Evolutionary conservation across 179 eudicot species (phyloP).

Genomic region (Pouteria campechiana): DNA sequence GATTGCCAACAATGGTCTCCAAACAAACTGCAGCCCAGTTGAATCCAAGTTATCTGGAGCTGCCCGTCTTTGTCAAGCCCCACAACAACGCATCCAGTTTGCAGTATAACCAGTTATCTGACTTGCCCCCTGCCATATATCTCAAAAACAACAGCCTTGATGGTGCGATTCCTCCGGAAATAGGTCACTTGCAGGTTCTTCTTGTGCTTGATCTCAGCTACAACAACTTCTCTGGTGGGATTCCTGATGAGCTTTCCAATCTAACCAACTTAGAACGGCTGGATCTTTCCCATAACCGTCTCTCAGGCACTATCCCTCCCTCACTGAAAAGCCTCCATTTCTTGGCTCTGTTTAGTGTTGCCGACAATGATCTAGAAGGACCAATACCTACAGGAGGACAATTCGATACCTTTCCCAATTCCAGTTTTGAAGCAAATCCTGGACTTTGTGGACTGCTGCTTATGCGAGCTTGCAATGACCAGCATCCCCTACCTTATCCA

Average conservation of each 20-base stretch:
- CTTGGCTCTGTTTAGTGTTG: slow-evolving; percentile 65
- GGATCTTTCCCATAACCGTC: slow-evolving; percentile 53
- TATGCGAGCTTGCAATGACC: slow-evolving; percentile 25
- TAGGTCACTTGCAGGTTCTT: slow-evolving; percentile 51
- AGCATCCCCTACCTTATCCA: slow-evolving; percentile 3
- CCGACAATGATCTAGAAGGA: slow-evolving; percentile 73
- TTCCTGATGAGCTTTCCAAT: slow-evolving; percentile 58
- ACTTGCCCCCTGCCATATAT: slow-evolving; percentile 71
- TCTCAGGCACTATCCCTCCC: slow-evolving; percentile 65
- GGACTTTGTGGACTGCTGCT: slow-evolving; percentile 44
- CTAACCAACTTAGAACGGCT: slow-evolving; percentile 62
- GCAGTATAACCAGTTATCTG: slow-evolving; percentile 78
- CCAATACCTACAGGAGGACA: slow-evolving; percentile 85
- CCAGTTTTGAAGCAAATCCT: slow-evolving; percentile 49
- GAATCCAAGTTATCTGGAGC: slow-evolving; percentile 49
- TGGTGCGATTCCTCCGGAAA: slow-evolving; percentile 56
- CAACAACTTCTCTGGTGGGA: slow-evolving; percentile 58
- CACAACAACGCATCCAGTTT: slow-evolving; percentile 45
- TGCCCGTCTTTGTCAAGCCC: slow-evolving; percentile 76
- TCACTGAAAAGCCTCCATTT: slow-evolving; percentile 57
- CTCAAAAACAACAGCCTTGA: slow-evolving; percentile 41
- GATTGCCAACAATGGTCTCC: slow-evolving; percentile 35
- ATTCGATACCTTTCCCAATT: slow-evolving; percentile 45
- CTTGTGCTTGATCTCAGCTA: slow-evolving; percentile 58
- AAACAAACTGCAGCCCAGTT: slow-evolving; percentile 24